Percentiles rank a stretch among this genome's conserved stretches.
Evolutionary conservation across 257 asterid genomes (phyloP).

Genomic region (Henckelia pumila): DNA sequence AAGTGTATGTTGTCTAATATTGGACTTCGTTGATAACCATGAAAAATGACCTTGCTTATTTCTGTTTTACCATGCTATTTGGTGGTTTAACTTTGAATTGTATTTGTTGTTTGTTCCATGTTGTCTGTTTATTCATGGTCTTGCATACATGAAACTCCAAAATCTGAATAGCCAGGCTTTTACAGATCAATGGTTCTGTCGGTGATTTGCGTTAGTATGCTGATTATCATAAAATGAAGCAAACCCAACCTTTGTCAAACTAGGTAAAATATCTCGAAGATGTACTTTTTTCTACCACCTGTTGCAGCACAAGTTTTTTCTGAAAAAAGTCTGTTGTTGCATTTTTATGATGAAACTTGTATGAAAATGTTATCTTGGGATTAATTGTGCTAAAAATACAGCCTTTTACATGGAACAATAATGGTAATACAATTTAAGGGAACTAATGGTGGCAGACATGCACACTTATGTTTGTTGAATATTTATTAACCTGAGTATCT

Average conservation of each 20-base stretch:
- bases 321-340: background rate
- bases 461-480: background rate
- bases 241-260: background rate
- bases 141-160: background rate
- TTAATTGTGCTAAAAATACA: background rate
- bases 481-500: background rate
- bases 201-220: background rate
- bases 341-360: background rate
- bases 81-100: slow-evolving; percentile 6
- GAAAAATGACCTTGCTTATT: slow-evolving; percentile 10
- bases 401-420: background rate
- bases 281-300: background rate
- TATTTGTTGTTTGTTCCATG: background rate
- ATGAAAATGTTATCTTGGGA: too few species aligned
- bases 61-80: slow-evolving; percentile 1
- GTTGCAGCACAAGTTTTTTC: background rate
- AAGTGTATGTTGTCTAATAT: slow-evolving; percentile 25
- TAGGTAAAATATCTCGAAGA: background rate
- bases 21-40: slow-evolving; percentile 11
- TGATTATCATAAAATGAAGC: background rate
- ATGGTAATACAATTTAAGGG: background rate
- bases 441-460: background rate
- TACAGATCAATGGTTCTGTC: background rate
- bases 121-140: background rate
- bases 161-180: background rate